Evolutionary conservation across 345 rosid genomes (phyloP).

Genomic region (Barbarea vulgaris): DNA sequence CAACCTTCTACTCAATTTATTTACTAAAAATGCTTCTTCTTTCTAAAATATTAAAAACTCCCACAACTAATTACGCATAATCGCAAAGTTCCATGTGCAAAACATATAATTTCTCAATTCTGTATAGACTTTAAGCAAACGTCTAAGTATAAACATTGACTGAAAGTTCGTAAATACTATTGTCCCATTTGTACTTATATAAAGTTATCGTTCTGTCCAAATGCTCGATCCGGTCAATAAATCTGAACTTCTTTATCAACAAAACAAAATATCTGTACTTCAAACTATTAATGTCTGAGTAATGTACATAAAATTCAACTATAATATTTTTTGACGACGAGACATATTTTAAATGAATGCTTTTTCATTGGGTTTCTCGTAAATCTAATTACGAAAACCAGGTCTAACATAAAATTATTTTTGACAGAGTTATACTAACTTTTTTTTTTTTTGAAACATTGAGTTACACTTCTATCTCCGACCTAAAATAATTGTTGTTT

Average conservation of each 20-base stretch:
- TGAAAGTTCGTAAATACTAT: neutral
- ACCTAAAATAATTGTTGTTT: too few relatives aligned
- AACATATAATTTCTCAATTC: neutral
- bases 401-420: neutral
- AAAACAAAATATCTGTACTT: neutral
- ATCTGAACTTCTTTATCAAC: too few relatives aligned
- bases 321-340: neutral
- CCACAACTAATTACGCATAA: slow-evolving; percentile 3
- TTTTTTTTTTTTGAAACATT: too few relatives aligned
- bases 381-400: neutral
- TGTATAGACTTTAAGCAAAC: slow-evolving; percentile 14
- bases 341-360: neutral
- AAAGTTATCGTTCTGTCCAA: neutral
- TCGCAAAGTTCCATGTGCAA: slow-evolving; percentile 10
- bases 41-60: neutral
- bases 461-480: too few relatives aligned
- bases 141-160: neutral
- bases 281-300: neutral
- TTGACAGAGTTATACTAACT: neutral
- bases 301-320: neutral
- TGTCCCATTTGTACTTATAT: neutral
- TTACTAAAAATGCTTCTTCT: neutral
- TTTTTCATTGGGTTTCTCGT: neutral
- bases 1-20: slow-evolving; percentile 13
- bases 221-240: neutral